A percentile compares a stretch with the other conserved stretches of the same genome.
These are phyloP conservation scores for Aspergillus sclerotialis DNA, from an alignment of 2,329 filamentous ascomycete genomes.

Conservation along the genomic window DNA sequence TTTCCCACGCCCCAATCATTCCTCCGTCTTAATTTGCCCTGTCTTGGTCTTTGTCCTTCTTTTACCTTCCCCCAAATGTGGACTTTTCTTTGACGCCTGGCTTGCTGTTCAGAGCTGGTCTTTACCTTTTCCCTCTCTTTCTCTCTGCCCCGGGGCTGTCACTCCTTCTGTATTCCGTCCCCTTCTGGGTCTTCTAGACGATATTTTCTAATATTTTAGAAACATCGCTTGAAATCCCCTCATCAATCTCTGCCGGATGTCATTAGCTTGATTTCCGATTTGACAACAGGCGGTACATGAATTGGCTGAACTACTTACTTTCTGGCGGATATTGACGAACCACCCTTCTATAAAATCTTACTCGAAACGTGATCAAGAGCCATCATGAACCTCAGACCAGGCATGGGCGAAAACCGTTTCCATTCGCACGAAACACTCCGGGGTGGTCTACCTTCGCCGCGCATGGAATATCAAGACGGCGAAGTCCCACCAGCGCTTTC, in stretches of 20 bases:
- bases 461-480: constrained; percentile 64
- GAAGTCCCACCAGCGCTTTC: constrained; percentile 80
- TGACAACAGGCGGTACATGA: constrained; percentile 8
- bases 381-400: constrained; percentile 51
- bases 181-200: constrained; percentile 4
- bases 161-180: constrained; percentile 11
- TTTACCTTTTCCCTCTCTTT: constrained; percentile 6
- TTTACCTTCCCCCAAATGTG: constrained; percentile 1
- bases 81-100: background rate
- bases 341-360: background rate
- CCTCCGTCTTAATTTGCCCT: background rate
- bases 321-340: background rate
- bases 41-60: constrained; percentile 28
- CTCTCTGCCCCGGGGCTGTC: constrained; percentile 7
- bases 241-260: constrained; percentile 5
- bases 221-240: too few species aligned
- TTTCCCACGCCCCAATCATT: constrained; percentile 1
- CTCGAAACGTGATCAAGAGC: background rate
- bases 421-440: constrained; percentile 48
- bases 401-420: constrained; percentile 54
- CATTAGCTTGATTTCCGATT: constrained; percentile 3
- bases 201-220: too few species aligned
- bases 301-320: constrained; percentile 4
- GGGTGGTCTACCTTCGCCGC: constrained; percentile 61
- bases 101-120: constrained; percentile 9